Conservation (phyloP, 1,139 yeast species). For the Yamadazyma diddensiae region DNA sequence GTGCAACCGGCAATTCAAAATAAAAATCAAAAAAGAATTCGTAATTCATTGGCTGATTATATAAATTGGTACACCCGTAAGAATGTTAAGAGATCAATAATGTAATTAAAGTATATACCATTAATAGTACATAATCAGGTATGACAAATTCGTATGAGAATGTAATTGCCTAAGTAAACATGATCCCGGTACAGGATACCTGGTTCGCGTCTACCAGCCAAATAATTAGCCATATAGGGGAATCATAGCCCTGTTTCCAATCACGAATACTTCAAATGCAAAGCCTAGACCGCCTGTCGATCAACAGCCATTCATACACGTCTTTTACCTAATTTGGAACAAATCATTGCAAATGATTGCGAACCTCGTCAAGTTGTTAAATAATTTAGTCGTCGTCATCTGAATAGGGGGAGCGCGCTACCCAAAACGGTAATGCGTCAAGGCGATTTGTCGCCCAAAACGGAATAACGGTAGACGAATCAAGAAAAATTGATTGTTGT, state of each 20-base stretch:
- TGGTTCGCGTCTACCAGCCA: no score
- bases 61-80: conserved; percentile 81
- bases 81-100: conserved; percentile 37
- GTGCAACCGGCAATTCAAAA: conserved; percentile 60
- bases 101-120: conserved; percentile 1
- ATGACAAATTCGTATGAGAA: no score
- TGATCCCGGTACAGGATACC: no score
- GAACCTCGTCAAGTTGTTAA: background rate
- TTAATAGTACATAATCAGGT: no score
- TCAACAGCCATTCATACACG: background rate
- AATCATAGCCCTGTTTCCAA: no score
- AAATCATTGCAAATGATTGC: conserved; percentile 2
- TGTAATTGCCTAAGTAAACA: no score
- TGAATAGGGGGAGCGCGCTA: conserved; percentile 2
- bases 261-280: no score
- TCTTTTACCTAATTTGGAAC: background rate
- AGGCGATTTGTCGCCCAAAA: conserved; percentile 1
- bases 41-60: conserved; percentile 70
- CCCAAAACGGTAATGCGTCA: conserved; percentile 1
- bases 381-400: background rate
- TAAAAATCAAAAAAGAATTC: conserved; percentile 70
- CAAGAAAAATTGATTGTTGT: conserved; percentile 4
- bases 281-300: no score
- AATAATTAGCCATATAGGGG: no score
- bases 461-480: conserved; percentile 3